Conservation (phyloP, 129 eudicot species). For the Dittrichia graveolens region DNA sequence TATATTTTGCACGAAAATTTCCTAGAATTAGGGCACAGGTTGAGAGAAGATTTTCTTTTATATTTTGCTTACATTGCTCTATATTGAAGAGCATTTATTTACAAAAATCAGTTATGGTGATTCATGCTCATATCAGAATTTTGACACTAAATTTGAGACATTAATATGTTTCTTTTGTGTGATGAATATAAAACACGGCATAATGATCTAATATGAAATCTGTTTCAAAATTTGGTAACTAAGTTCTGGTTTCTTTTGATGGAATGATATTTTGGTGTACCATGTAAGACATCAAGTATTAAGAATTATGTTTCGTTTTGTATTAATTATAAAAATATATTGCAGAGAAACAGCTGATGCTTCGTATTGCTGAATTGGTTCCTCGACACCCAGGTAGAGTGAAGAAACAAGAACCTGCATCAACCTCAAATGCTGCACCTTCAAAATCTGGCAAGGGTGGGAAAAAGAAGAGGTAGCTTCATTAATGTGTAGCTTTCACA, state of each 20-base stretch:
- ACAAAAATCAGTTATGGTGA: too few species aligned
- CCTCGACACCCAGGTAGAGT: slow-evolving; percentile 84
- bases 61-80: too few species aligned
- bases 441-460: slow-evolving; percentile 88
- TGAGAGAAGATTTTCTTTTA: too few species aligned
- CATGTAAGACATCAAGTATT: neutral
- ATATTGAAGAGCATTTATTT: too few species aligned
- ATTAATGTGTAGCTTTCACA: slow-evolving; percentile 17
- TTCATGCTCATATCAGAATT: too few species aligned
- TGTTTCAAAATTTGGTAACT: neutral
- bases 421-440: slow-evolving; percentile 61
- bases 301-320: slow-evolving; percentile 4
- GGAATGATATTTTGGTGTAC: neutral
- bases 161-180: neutral
- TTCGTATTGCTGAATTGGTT: slow-evolving; percentile 77
- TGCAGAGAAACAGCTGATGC: slow-evolving; percentile 88
- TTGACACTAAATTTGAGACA: neutral
- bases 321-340: slow-evolving; percentile 18
- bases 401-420: slow-evolving; percentile 78
- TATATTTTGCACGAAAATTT: too few species aligned
- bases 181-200: neutral
- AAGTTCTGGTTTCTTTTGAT: neutral
- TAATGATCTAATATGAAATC: neutral
- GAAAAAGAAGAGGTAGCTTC: slow-evolving; percentile 69
- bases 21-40: too few species aligned